Conservation (phyloP, 345 rosid genomes). For the Eutrema heterophyllum region DNA sequence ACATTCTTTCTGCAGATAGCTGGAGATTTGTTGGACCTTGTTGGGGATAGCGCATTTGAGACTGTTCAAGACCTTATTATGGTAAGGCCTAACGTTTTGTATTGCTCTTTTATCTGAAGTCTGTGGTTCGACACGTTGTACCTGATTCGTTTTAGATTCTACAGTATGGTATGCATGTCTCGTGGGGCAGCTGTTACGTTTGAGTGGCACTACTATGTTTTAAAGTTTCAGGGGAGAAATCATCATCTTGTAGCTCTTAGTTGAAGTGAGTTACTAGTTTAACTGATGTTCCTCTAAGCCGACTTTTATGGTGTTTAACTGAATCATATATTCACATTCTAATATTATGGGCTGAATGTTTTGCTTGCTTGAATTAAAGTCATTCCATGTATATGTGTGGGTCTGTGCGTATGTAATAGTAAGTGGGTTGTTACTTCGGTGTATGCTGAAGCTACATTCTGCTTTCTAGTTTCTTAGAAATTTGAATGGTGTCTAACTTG, state of each 20-base stretch:
- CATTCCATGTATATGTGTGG: neutral
- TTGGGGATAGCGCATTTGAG: constrained; percentile 91
- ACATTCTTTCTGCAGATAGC: constrained; percentile 54
- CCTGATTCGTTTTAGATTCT: constrained; percentile 6
- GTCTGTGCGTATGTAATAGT: neutral
- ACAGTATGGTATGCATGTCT: neutral
- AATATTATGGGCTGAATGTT: neutral
- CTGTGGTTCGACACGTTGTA: neutral
- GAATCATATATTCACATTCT: neutral
- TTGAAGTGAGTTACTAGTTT: neutral
- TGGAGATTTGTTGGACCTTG: constrained; percentile 86
- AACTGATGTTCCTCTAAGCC: neutral
- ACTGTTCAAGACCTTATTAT: constrained; percentile 77
- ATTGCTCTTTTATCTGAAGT: constrained; percentile 11
- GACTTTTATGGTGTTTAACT: neutral
- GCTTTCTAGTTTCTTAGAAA: constrained; percentile 1
- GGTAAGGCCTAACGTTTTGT: constrained; percentile 38
- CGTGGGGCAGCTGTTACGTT: neutral
- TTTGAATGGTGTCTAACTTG: constrained; percentile 9
- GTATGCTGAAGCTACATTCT: neutral
- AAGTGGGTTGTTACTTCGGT: neutral
- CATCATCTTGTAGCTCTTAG: neutral
- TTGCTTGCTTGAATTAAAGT: neutral
- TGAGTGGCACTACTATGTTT: neutral
- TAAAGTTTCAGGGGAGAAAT: neutral